Conservation (phyloP, 768 basidiomycete genomes). For the Porphyrellus cyaneotinctus region DNA sequence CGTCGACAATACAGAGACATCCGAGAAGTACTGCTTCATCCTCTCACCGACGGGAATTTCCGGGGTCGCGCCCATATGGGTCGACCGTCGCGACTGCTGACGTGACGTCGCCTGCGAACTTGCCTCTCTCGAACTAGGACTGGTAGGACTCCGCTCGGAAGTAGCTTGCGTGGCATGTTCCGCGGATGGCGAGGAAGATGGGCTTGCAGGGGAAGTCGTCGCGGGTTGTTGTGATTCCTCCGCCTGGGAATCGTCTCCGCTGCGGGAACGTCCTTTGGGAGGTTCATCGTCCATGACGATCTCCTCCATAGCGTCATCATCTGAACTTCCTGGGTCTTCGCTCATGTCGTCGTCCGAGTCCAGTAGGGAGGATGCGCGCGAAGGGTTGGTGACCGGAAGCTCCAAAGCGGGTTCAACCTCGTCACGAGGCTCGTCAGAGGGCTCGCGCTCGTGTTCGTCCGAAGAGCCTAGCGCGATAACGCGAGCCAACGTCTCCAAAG, state of each 20-base stretch:
- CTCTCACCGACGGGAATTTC: slow-evolving; percentile 68
- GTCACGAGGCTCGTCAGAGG: slow-evolving; percentile 52
- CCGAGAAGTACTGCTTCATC: slow-evolving; percentile 74
- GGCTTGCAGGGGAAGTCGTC: slow-evolving; percentile 30
- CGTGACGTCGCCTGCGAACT: slow-evolving; percentile 39
- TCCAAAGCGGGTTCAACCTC: slow-evolving; percentile 64
- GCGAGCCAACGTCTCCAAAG: slow-evolving; percentile 81
- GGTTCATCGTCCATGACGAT: slow-evolving; percentile 72
- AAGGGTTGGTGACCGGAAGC: slow-evolving; percentile 58
- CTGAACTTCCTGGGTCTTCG: slow-evolving; percentile 66
- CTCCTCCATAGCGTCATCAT: slow-evolving; percentile 81
- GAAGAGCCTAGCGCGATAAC: slow-evolving; percentile 68
- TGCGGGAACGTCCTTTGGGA: slow-evolving; percentile 28
- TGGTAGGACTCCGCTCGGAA: slow-evolving; percentile 24
- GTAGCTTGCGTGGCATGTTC: slow-evolving; percentile 28
- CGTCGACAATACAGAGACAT: slow-evolving; percentile 67
- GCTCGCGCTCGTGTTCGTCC: slow-evolving; percentile 50
- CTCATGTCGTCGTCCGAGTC: slow-evolving; percentile 82
- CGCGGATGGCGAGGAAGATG: slow-evolving; percentile 29
- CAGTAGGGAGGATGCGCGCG: slow-evolving; percentile 46
- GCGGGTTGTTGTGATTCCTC: slow-evolving; percentile 32
- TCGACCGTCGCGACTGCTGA: slow-evolving; percentile 49
- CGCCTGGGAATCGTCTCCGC: slow-evolving; percentile 28
- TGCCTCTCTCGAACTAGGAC: slow-evolving; percentile 29
- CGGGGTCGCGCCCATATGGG: slow-evolving; percentile 28